Base-by-base conservation (phyloP, 2,329 filamentous ascomycete species). In the Xylaria arbuscula region DNA sequence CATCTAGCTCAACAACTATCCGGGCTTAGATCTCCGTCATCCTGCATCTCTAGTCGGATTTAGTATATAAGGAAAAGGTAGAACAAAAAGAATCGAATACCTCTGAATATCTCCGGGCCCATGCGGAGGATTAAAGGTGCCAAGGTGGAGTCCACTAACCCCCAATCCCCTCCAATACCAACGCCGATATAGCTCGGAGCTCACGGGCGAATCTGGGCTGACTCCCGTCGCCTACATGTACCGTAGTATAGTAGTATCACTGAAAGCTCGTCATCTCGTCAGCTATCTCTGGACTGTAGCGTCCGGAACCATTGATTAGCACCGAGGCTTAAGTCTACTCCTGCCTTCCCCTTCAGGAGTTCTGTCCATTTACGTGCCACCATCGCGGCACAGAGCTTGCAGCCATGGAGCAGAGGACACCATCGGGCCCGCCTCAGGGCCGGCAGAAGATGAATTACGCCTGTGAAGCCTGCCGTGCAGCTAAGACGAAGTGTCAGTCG, bases 401-500 rank as follows among this genome's bases (percentile, higher is more conserved):
- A 56, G n/a, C 24, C 10, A 69, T 72, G 70, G 68, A 70, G 58
- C 59, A 45, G 38, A 68, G 63, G 40, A 59, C 38, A 24, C 11
- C 65, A 2, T 50, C 60, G 17, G 53, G 45, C 42, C 61, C 66
- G 32, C 38, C 60, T 34, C 64, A 62, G 3, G 53, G 59, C 42
- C 59, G 56, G 59, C 69, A 77, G 22, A 79, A 81, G 63, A 77
- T 81, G 64, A 78, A 77, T 79, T 81, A 88, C 78, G 80, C 86
- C 22, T 88, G 86, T 64, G 86, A 88, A 75, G 83, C 85, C 2
- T 88, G 86, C 70, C 80, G 86, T 62, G 80, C 78, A 11, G 84
- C 85, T 65, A 88, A 88, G 78, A 80, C 87, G 24, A 86, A 84
- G 65, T 88, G 86, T 70, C 82, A 83, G 68, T 77, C 83, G 4